Evolutionary conservation across 2,329 filamentous ascomycete species (phyloP), one percentile per base, ranked within the genome.

Genomic region (Microdochium trichocladiopsis): DNA sequence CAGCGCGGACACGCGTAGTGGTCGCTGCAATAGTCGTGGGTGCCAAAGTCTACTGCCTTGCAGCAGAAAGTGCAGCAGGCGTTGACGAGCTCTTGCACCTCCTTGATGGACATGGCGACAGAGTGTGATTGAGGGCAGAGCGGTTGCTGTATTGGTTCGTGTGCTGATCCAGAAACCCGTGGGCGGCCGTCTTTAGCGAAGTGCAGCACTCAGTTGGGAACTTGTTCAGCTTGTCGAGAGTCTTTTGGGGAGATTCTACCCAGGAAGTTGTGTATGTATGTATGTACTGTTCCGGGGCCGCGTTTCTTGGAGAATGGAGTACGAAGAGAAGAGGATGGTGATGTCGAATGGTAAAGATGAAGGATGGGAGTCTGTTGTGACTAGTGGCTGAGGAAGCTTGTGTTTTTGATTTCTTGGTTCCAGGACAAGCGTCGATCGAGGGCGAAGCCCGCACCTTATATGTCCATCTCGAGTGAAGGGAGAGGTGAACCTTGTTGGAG

Each of bases 41-140:
- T 72, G 55, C 75, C 75, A 52, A 73, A 73, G 60, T 78, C 73
- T 51, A 72, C 69, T 31, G 72, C 72, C 59, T 73, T 75, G 68
- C 76, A 79, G 66, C 76, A 79, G 58, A 72, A 76, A 24, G 70
- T 70, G 68, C 76, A 79, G 72, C 76, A 79, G 58, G 70, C 61
- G 66, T 74, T 69, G 66, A 77, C 71, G 52, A 76, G 72, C 52
- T 69, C 69, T 55, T 72, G 63, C 56, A 66, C 62, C 51, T 72
- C 71, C 59, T 70, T 68, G 65, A 69, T 61, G 60, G 67, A 66
- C 74, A 77, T 77, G 56, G 55, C 67, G 63, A 59, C 49, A 23
- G 6, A 4, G n/a, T 45, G 41, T 18, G 41, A 18, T 22, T 18
- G 41, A 5, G 41, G 41, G 3, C 11, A 18, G 16, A 22, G 5